Percentiles rank a stretch among this genome's conserved stretches.
Evolutionary conservation across 495 filamentous ascomycete species (phyloP).

Genomic region (Penicillium waksmanii): DNA sequence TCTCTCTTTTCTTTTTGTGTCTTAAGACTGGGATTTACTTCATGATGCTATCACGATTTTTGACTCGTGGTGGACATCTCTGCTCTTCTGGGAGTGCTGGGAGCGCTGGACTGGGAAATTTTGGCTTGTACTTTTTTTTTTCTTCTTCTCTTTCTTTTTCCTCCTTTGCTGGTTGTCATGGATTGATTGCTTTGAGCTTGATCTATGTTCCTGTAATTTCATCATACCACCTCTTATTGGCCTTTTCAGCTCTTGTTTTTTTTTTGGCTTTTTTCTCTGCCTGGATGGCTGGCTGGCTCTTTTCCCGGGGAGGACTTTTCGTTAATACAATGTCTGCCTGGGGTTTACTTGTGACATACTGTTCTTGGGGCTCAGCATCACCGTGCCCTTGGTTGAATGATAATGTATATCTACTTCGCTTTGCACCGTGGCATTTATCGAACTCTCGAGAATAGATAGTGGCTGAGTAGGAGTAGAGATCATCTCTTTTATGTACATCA

Average conservation of each 20-base stretch:
- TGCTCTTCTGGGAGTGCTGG: conserved; percentile 27
- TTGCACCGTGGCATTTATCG: neutral
- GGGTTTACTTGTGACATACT: neutral
- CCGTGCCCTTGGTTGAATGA: neutral
- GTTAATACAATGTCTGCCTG: neutral
- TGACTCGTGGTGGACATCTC: conserved; percentile 20
- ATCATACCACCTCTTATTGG: conserved; percentile 20
- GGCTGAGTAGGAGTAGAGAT: no score
- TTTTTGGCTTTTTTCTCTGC: neutral
- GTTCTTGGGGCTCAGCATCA: neutral
- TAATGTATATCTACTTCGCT: neutral
- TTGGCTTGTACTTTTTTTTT: conserved; percentile 28
- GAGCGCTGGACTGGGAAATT: conserved; percentile 4
- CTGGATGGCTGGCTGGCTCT: neutral
- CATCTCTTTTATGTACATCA: neutral
- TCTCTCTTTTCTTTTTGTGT: conserved; percentile 19
- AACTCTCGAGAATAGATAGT: no score
- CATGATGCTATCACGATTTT: conserved; percentile 16
- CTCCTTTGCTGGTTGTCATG: neutral
- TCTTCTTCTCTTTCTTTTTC: neutral
- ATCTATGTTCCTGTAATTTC: conserved; percentile 25
- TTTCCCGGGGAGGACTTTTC: conserved; percentile 2
- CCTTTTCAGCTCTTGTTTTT: neutral
- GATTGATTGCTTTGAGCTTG: conserved; percentile 13
- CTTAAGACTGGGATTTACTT: conserved; percentile 22